These are phyloP conservation scores for Nemania diffusa DNA, from an alignment of 2,329 filamentous ascomycete species.

Conservation along the genomic window DNA sequence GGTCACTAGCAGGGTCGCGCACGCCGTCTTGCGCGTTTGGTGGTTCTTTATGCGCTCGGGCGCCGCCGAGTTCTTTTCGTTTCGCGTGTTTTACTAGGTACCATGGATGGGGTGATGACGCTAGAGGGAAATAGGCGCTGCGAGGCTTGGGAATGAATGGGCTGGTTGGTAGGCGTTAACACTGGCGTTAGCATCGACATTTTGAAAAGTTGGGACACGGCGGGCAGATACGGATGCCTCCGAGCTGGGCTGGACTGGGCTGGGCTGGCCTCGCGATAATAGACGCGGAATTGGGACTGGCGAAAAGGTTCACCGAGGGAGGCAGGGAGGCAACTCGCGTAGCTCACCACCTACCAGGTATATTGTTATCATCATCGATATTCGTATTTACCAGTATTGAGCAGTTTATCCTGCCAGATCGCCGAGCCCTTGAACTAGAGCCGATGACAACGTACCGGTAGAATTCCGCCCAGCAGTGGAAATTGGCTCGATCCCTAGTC, in stretches of 20 bases:
- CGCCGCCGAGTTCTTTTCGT: slow-evolving; percentile 16
- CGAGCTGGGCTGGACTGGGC: not conserved
- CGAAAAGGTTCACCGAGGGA: not conserved
- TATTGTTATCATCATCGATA: slow-evolving; percentile 23
- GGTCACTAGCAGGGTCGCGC: slow-evolving; percentile 43
- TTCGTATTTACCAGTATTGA: slow-evolving; percentile 12
- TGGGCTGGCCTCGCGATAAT: not conserved
- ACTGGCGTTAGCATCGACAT: not conserved
- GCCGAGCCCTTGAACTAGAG: not conserved
- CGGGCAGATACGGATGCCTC: not conserved
- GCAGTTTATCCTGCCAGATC: not conserved
- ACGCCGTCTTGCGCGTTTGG: slow-evolving; percentile 39
- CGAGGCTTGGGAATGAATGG: not conserved
- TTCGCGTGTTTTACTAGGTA: slow-evolving; percentile 8
- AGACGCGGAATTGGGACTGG: not conserved
- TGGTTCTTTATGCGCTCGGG: slow-evolving; percentile 25
- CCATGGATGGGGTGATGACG: not conserved
- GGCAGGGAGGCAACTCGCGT: not conserved
- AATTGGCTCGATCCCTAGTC: not conserved
- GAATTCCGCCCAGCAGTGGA: not conserved
- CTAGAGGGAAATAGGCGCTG: no score
- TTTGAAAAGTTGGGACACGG: not conserved
- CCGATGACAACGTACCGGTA: not conserved
- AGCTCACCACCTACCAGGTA: slow-evolving; percentile 10
- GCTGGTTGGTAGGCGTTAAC: not conserved